Percentiles rank a stretch among this genome's conserved stretches.
These are phyloP conservation scores for Vitis hybrid DNA, from an alignment of 177 flowering plant genomes.

Conservation along the genomic window DNA sequence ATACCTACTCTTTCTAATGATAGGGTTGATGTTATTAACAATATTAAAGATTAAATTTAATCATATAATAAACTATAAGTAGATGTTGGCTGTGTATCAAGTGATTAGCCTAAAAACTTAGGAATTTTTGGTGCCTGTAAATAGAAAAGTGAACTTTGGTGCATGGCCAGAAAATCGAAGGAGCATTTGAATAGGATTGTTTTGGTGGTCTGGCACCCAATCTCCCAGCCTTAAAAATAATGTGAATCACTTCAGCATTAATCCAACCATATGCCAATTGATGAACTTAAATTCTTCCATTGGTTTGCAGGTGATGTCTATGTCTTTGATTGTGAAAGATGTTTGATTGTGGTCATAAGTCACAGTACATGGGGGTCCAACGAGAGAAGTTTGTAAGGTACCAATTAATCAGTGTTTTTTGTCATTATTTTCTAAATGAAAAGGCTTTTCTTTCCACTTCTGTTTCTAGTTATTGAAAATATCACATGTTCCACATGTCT, in stretches of 20 bases:
- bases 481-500: too few species aligned
- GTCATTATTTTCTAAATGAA: neutral
- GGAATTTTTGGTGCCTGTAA: neutral
- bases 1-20: neutral
- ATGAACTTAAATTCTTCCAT: neutral
- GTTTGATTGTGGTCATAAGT: conserved; percentile 74
- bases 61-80: neutral
- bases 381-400: conserved; percentile 89
- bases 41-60: neutral
- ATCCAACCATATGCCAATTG: neutral
- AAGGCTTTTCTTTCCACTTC: too few species aligned
- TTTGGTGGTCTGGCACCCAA: neutral
- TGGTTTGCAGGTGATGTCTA: conserved; percentile 28
- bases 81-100: neutral
- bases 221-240: neutral
- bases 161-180: neutral
- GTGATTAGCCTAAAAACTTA: neutral
- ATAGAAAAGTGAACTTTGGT: neutral
- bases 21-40: neutral
- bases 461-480: too few species aligned
- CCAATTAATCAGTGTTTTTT: neutral
- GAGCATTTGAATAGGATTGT: neutral
- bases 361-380: conserved; percentile 62
- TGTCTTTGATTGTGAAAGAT: conserved; percentile 32
- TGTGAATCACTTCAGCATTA: neutral